Evolutionary conservation across 192 early-diverging fungal species (phyloP).

Genomic region (Linnemannia schmuckeri): DNA sequence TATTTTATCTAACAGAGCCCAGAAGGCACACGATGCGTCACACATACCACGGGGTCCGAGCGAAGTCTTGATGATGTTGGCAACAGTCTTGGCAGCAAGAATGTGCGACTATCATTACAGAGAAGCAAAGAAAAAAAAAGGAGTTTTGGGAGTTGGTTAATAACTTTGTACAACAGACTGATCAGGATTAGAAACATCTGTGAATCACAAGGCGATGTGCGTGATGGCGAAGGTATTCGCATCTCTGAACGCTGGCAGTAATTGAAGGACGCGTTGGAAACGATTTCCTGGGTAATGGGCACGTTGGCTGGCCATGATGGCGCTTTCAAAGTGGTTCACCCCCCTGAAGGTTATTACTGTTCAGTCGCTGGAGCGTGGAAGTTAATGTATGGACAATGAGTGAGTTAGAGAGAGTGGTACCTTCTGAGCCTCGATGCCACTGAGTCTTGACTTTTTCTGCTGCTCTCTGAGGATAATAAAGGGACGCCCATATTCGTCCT

Average conservation of each 20-base stretch:
- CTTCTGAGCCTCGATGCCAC: conserved; percentile 96
- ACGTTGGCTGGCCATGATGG: not conserved
- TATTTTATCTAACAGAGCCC: not conserved
- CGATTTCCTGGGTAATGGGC: not conserved
- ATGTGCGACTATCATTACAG: conserved; percentile 87
- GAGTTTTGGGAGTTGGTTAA: not conserved
- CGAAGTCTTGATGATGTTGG: conserved; percentile 98
- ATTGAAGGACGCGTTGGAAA: not conserved
- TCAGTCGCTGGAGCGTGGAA: not conserved
- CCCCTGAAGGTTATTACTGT: conserved; percentile 5
- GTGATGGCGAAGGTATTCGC: not conserved
- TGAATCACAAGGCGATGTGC: not conserved
- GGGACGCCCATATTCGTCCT: conserved; percentile 97
- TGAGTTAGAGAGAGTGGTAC: conserved; percentile 61
- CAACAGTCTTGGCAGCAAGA: conserved; percentile 96
- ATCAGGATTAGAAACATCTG: conserved; percentile 2
- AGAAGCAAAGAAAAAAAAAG: conserved; percentile 9
- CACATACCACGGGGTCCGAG: conserved; percentile 93
- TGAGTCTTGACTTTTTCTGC: conserved; percentile 90
- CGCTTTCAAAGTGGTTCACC: not conserved
- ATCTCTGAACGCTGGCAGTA: not conserved
- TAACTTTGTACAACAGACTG: conserved; percentile 1
- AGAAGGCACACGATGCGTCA: not conserved
- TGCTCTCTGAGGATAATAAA: conserved; percentile 99
- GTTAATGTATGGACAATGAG: not conserved